Evolutionary conservation across 2,329 filamentous ascomycete genomes (phyloP), one percentile per base, ranked within the genome.

Genomic region (Trichoderma gracile): DNA sequence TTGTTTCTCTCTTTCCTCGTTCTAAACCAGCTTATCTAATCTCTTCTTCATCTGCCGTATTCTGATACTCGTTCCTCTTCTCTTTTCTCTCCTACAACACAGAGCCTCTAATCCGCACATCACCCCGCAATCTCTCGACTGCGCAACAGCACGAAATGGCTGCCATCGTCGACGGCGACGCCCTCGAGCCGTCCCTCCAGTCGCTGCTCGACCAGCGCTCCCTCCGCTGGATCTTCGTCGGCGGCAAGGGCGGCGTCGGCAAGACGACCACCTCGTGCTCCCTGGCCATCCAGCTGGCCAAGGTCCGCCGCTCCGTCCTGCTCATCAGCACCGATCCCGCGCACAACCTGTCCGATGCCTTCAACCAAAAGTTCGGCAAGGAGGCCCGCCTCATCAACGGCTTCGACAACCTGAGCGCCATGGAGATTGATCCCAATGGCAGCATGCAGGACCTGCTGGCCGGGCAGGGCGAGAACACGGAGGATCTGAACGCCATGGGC

Each of bases 201-300:
- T 91, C 91, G 69, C 93, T 99, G 75, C 87, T 99, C 73, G 92
- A 96, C 82, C 95, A 99, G 79, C 92, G 93, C 78, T 89, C 91
- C 40, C 88, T 99, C 63, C 92, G 95, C 76, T 99, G 95, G 95
- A 96, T 99, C 79, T 99, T 99, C 74, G 95, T 99, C 66, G 95
- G 95, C 73, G 95, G 95, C 70, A 99, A 99, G 81, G 95, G 95
- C 74, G 95, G 95, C 76, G 95, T 99, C 52, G 95, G 95, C 77
- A 99, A 99, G 84, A 99, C 95, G 30, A 99, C 95, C n/a, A 99
- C 95, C 17, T 98, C 94, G 8, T 99, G 95, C 81, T 97, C 94
- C 10, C 90, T 99, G 69, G 95, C 95, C 68, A 98, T 99, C 76
- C 95, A 99, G 80, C 91, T 99, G 69, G 93, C 95, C 73, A 93